Evolutionary conservation across 2,329 filamentous ascomycete species (phyloP).

Genomic region (Penicillium hesseltinei): DNA sequence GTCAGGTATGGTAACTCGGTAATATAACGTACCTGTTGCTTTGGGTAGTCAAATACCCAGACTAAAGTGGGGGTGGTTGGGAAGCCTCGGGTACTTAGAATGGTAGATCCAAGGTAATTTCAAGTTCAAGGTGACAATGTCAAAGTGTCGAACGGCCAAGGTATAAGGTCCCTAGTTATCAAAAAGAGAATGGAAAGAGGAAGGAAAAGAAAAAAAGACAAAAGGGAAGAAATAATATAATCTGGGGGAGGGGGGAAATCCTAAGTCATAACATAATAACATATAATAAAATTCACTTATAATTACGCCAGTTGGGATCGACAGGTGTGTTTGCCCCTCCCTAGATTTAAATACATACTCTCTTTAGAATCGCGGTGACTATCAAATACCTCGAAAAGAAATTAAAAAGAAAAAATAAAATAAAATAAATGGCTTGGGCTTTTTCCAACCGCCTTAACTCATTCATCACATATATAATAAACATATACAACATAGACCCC

Average conservation of each 20-base stretch:
- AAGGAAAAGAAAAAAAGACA: neutral
- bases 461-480: neutral
- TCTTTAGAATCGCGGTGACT: neutral
- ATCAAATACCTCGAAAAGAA: neutral
- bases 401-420: neutral
- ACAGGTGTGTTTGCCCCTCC: slow-evolving; percentile 24
- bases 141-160: neutral
- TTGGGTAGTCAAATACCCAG: neutral
- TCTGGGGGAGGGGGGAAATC: neutral
- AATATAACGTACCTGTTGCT: neutral
- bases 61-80: neutral
- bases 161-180: neutral
- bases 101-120: neutral
- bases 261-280: slow-evolving; percentile 1
- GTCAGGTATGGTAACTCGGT: neutral
- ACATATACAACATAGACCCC: neutral
- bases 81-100: neutral
- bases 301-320: slow-evolving; percentile 13
- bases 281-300: slow-evolving; percentile 4
- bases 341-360: slow-evolving; percentile 10
- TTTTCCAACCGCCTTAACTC: neutral
- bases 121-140: neutral
- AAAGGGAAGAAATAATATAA: neutral
- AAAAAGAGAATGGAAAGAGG: neutral
- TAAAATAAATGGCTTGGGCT: neutral